These are phyloP conservation scores for Epichloe typhina DNA, from an alignment of 2,329 filamentous ascomycete genomes.

Conservation along the genomic window DNA sequence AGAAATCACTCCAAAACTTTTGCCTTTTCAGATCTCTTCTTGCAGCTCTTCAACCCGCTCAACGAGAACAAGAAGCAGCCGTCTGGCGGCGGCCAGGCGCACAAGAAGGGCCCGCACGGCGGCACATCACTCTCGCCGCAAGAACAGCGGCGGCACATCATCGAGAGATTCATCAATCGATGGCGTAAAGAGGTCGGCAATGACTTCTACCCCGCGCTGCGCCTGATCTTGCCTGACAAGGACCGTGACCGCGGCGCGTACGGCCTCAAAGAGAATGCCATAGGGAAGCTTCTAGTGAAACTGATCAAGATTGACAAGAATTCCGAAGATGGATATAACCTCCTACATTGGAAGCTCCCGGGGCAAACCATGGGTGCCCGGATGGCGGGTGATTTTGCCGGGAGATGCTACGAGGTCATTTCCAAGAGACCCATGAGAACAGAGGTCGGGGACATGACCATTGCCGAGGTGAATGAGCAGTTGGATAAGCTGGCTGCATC, in stretches of 20 bases:
- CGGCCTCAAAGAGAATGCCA: slow-evolving; percentile 81
- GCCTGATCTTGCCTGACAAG: slow-evolving; percentile 84
- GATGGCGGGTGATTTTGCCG: slow-evolving; percentile 83
- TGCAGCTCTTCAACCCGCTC: slow-evolving; percentile 67
- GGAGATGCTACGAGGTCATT: slow-evolving; percentile 75
- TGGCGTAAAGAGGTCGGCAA: slow-evolving; percentile 84
- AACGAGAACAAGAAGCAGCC: slow-evolving; percentile 69
- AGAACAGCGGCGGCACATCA: slow-evolving; percentile 67
- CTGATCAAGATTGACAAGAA: slow-evolving; percentile 84
- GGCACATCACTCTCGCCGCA: slow-evolving; percentile 51
- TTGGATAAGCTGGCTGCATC: slow-evolving; percentile 67
- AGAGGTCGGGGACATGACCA: slow-evolving; percentile 63
- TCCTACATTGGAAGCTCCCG: slow-evolving; percentile 87
- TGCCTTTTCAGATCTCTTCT: slow-evolving; percentile 68
- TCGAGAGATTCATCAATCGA: slow-evolving; percentile 70
- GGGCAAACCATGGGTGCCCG: slow-evolving; percentile 49
- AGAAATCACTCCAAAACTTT: slow-evolving; percentile 68
- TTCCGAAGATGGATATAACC: slow-evolving; percentile 73
- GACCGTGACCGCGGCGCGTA: slow-evolving; percentile 89
- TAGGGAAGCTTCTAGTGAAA: slow-evolving; percentile 83
- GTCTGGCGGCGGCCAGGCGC: slow-evolving; percentile 34
- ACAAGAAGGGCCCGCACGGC: slow-evolving; percentile 48
- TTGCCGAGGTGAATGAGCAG: slow-evolving; percentile 79
- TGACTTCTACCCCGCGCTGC: slow-evolving; percentile 86
- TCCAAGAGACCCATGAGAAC: slow-evolving; percentile 69